Base-by-base conservation (phyloP, 768 basidiomycete species). In the Kwoniella sp. region DNA sequence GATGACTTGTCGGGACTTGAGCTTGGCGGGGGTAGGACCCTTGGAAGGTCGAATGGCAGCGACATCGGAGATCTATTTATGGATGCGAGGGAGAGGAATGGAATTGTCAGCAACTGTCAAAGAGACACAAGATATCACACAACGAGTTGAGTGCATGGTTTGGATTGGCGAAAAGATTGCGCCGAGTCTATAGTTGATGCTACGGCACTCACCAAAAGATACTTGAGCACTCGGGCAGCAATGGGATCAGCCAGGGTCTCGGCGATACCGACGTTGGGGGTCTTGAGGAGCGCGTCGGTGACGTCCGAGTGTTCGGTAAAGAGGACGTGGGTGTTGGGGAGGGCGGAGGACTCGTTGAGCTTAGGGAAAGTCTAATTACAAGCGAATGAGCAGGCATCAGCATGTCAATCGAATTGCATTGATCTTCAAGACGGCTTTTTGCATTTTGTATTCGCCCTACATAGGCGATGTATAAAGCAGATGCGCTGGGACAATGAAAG, bases 301-400 rank as follows among this genome's bases (percentile, higher is more conserved):
- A 91, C 83, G 69, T 95, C 93, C 10, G 90, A 90, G 68, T 86
- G 90, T 82, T 96, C 93, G 63, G 90, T 88, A 89, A 92, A 91
- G 70, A 91, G 84, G 15, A 87, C 85, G 48, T 88, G 82, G 22
- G 83, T 81, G 0, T 84, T 70, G 2, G 89, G 88, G 30, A 95
- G 81, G 19, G 81, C 1, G 85, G 55, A 5, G 1, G 62, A 63
- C 24, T 64, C 92, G 13, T 85, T 82, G 4, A 89, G 87, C 74
- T 88, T 89, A 19, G 91, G 88, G 80, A 93, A 92, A 0, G 89
- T 90, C 91, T 92, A 76, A 1, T n/a, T n/a, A n/a, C n/a, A n/a
- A n/a, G n/a, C n/a, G 6, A 46, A 37, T 1, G 15, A 2, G 51
- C 1, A 46, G 46, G 47, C 4, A 60, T 64, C 27, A 57, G 52